Conservation (phyloP, 2,329 filamentous ascomycete genomes). For the Mycosphaerelloides madeirae region DNA sequence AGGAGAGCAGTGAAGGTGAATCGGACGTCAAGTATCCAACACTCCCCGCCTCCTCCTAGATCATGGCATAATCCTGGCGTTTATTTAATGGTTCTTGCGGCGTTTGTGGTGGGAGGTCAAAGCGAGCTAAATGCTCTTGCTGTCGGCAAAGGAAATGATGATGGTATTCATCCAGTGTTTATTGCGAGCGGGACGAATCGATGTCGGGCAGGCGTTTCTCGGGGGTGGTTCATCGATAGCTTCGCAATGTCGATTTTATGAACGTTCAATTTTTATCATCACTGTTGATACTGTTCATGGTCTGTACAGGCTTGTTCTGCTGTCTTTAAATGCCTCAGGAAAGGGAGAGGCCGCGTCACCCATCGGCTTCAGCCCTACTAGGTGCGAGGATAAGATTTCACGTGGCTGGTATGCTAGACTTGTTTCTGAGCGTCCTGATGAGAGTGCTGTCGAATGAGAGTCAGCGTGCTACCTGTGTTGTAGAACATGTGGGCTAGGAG, state of each 20-base stretch:
- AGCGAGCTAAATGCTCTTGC: constrained; percentile 1
- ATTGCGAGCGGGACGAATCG: neutral
- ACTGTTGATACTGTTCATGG: neutral
- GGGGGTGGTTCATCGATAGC: neutral
- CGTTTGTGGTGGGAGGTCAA: constrained; percentile 1
- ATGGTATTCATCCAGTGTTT: neutral
- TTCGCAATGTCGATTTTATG: neutral
- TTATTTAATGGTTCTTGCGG: neutral
- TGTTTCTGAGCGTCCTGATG: too few relatives aligned
- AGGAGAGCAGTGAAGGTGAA: constrained; percentile 5
- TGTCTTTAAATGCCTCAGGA: constrained; percentile 1
- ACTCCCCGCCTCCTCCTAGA: constrained; percentile 10
- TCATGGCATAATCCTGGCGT: too few relatives aligned
- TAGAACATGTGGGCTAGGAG: too few relatives aligned
- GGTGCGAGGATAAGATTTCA: too few relatives aligned
- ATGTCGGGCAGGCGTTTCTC: neutral
- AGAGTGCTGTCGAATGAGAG: too few relatives aligned
- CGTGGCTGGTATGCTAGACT: too few relatives aligned
- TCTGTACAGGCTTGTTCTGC: neutral
- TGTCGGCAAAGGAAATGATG: neutral
- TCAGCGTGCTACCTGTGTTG: too few relatives aligned
- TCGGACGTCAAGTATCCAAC: constrained; percentile 21
- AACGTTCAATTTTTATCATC: neutral
- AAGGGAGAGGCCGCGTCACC: neutral
- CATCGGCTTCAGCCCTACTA: too few relatives aligned